Evolutionary conservation across 2,329 filamentous ascomycete genomes (phyloP), one percentile per base, ranked within the genome.

Genomic region (Macroventuria anomochaeta): DNA sequence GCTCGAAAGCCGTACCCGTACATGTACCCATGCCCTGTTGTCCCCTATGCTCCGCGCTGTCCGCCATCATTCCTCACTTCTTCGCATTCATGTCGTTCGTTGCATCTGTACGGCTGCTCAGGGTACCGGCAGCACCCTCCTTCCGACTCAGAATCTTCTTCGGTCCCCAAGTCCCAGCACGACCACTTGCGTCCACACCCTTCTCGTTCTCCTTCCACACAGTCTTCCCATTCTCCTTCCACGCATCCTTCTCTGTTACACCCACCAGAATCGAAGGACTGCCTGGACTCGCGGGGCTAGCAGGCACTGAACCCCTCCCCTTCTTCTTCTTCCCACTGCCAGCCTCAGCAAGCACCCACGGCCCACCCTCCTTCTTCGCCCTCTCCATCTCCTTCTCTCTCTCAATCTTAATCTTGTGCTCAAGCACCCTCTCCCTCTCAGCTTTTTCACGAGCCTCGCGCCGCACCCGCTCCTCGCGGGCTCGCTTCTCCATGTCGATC

Each of bases 61-160:
- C 7, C 7, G 1, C 11, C n/a, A 20, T 7, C 31, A 20, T 5
- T n/a, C 11, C 15, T 54, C 37, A 55, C 23, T 41, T 41, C 52
- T 46, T 46, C 46, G n/a, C 5, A 11, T 46, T 26, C 1, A 5
- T 25, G 11, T 31, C 43, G 7, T 3, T 21, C 23, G 32, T 15
- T 3, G 15, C 23, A 21, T 32, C 48, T 13, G 53, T 54, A 8
- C 41, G 33, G n/a, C 21, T 28, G 1, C 13, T 13, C 13, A 36
- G 18, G 7, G 38, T 13, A 18, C 31, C 32, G 11, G 25, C 38
- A 20, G 15, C 31, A 15, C 32, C 43, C 53, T 66, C 63, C 42
- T 65, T 61, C 54, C 60, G 57, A 21, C 53, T 67, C 31, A 68
- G 50, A 33, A 67, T 67, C 59, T 61, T 67, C 61, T 62, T 68